A percentile compares a stretch with the other conserved stretches of the same genome.
Evolutionary conservation across 768 basidiomycete genomes (phyloP).

Genomic region (Termitomyces sp.): DNA sequence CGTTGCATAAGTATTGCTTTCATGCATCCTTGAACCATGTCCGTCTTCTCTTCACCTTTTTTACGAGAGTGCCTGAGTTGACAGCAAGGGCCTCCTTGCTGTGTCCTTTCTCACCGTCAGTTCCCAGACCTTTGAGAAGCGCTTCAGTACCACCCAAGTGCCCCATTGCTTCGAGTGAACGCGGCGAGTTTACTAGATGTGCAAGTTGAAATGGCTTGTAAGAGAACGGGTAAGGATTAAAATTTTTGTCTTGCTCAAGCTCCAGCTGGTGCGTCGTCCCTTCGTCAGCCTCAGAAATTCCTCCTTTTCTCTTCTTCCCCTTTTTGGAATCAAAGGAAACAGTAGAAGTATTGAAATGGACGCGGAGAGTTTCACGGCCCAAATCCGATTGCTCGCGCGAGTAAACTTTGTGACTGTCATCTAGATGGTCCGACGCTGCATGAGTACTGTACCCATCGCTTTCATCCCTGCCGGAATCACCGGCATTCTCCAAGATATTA

Average conservation of each 20-base stretch:
- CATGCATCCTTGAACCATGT: constrained; percentile 15
- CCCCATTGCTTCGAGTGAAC: constrained; percentile 55
- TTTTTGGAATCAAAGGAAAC: constrained; percentile 24
- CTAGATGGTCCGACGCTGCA: too few relatives aligned
- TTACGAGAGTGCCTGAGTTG: constrained; percentile 11
- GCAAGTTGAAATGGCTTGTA: constrained; percentile 77
- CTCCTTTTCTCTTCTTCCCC: constrained; percentile 22
- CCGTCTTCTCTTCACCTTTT: constrained; percentile 16
- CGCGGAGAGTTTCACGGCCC: constrained; percentile 30
- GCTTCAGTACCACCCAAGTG: constrained; percentile 68
- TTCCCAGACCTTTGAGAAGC: constrained; percentile 72
- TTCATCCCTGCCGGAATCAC: too few relatives aligned
- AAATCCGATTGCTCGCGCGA: constrained; percentile 16
- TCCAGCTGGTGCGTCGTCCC: constrained; percentile 30
- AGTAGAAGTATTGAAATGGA: constrained; percentile 31
- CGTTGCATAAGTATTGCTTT: too few relatives aligned
- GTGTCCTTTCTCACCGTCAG: constrained; percentile 50
- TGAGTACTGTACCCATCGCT: too few relatives aligned
- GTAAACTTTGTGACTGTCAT: constrained; percentile 23
- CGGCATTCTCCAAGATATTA: not conserved
- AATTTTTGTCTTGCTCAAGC: constrained; percentile 32
- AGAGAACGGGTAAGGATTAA: constrained; percentile 67
- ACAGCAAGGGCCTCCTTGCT: constrained; percentile 14
- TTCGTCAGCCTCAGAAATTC: constrained; percentile 20
- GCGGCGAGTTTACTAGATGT: constrained; percentile 85